A percentile compares a stretch with the other conserved stretches of the same genome.
Evolutionary conservation across 2,329 filamentous ascomycete species (phyloP).

Genomic region (Cladosporium halotolerans): DNA sequence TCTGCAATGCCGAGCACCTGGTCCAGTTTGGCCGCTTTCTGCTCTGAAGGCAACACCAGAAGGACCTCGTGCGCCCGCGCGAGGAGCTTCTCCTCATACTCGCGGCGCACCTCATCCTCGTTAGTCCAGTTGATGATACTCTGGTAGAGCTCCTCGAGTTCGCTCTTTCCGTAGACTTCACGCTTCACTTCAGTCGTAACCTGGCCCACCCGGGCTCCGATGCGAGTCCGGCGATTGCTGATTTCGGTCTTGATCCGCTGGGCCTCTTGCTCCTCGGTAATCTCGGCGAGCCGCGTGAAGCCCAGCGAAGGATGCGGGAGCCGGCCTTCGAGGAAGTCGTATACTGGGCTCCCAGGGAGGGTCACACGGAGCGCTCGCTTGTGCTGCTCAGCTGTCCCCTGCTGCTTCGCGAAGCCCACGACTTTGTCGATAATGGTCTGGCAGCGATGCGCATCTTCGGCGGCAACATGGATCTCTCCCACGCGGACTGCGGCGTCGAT

Average conservation of each 20-base stretch:
- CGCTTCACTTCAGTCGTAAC: conserved; percentile 82
- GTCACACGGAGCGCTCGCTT: conserved; percentile 69
- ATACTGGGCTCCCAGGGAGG: conserved; percentile 74
- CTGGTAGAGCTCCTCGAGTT: conserved; percentile 73
- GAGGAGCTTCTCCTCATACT: conserved; percentile 85
- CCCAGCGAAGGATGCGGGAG: conserved; percentile 73
- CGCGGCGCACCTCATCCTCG: conserved; percentile 76
- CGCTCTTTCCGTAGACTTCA: conserved; percentile 71
- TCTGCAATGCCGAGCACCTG: conserved; percentile 71
- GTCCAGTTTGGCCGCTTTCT: conserved; percentile 64
- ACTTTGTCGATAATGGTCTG: conserved; percentile 71
- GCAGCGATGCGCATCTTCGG: conserved; percentile 53
- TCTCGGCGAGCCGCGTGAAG: conserved; percentile 75
- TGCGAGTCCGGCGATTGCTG: conserved; percentile 75
- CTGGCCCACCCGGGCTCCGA: conserved; percentile 76
- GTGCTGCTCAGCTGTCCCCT: conserved; percentile 68
- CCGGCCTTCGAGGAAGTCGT: conserved; percentile 74
- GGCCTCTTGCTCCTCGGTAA: conserved; percentile 79
- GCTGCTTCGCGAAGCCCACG: conserved; percentile 62
- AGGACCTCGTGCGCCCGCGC: conserved; percentile 74
- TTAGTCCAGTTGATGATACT: conserved; percentile 83
- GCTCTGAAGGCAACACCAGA: conserved; percentile 57
- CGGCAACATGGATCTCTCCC: conserved; percentile 65
- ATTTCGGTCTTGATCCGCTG: conserved; percentile 86
- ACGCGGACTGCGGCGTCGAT: conserved; percentile 66